Conservation (phyloP, 805 yeast species). For the Schwanniomyces occidentalis region DNA sequence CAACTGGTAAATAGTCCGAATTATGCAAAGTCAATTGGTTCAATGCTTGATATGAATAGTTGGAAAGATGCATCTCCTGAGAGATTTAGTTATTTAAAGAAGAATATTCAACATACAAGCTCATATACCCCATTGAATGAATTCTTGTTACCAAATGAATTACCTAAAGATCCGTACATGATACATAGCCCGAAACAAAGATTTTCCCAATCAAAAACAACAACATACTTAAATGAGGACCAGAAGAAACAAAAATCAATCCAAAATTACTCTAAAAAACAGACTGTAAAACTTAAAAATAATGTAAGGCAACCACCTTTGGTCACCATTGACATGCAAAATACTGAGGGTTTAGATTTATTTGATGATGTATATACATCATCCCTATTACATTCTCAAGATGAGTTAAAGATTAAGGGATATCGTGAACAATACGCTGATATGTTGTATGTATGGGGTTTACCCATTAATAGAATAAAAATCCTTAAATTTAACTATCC, state of each 20-base stretch:
- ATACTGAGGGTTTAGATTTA: slow-evolving; percentile 44
- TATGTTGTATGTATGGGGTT: slow-evolving; percentile 78
- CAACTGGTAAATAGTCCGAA: slow-evolving; percentile 2
- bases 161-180: slow-evolving; percentile 3
- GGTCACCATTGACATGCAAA: slow-evolving; percentile 49
- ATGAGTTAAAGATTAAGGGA: slow-evolving; percentile 32
- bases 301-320: slow-evolving; percentile 20
- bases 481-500: slow-evolving; percentile 68
- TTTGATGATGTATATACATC: slow-evolving; percentile 42
- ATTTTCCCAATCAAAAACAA: not conserved
- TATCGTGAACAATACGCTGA: slow-evolving; percentile 75
- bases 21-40: slow-evolving; percentile 18
- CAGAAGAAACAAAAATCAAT: slow-evolving; percentile 1
- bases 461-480: slow-evolving; percentile 77
- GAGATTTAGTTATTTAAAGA: slow-evolving; percentile 7
- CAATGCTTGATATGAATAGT: slow-evolving; percentile 15
- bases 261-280: not conserved
- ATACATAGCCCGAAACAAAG: not conserved
- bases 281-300: slow-evolving; percentile 14
- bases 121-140: slow-evolving; percentile 3
- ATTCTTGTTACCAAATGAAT: not conserved
- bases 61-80: slow-evolving; percentile 18
- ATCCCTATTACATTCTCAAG: slow-evolving; percentile 41
- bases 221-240: not conserved
- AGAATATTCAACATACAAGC: not conserved